Percentiles rank a stretch among this genome's conserved stretches.
Evolutionary conservation across 345 rosid genomes (phyloP).

Genomic region (Salix koriyanagi): DNA sequence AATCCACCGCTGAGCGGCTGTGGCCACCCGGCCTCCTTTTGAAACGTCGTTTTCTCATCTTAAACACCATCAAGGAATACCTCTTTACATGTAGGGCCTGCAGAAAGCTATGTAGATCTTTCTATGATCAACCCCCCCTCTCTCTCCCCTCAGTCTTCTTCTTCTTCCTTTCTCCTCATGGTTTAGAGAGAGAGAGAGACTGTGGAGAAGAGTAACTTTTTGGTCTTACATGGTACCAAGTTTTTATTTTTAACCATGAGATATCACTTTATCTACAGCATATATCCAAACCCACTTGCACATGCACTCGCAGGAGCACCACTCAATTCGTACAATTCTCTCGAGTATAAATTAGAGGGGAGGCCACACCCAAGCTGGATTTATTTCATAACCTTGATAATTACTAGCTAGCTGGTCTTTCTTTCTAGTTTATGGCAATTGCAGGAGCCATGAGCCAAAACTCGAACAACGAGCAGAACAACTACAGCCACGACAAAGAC

Average conservation of each 20-base stretch:
- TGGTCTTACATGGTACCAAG: background rate
- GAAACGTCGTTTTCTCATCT: slow-evolving; percentile 40
- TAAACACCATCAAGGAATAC: slow-evolving; percentile 28
- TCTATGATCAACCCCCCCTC: slow-evolving; percentile 6
- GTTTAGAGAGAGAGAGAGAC: background rate
- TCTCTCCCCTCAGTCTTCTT: background rate
- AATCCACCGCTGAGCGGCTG: slow-evolving; percentile 47
- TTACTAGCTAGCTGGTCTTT: background rate
- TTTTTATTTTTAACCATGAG: slow-evolving; percentile 4
- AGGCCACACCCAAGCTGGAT: slow-evolving; percentile 5
- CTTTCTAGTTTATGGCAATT: slow-evolving; percentile 54
- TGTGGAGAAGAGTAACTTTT: background rate
- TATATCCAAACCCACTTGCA: background rate
- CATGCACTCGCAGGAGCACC: slow-evolving; percentile 15
- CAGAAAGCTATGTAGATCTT: slow-evolving; percentile 40
- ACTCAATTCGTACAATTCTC: slow-evolving; percentile 21
- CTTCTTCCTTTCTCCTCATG: background rate
- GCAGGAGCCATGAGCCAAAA: slow-evolving; percentile 55
- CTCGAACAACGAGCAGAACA: slow-evolving; percentile 21
- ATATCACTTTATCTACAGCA: background rate
- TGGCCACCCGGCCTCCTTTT: slow-evolving; percentile 43
- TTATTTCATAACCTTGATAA: background rate
- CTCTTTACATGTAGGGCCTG: slow-evolving; percentile 39
- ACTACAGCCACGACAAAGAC: slow-evolving; percentile 20
- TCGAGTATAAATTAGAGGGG: slow-evolving; percentile 22